These are phyloP conservation scores for Nemania serpens DNA, from an alignment of 2,329 filamentous ascomycete genomes.

Conservation along the genomic window DNA sequence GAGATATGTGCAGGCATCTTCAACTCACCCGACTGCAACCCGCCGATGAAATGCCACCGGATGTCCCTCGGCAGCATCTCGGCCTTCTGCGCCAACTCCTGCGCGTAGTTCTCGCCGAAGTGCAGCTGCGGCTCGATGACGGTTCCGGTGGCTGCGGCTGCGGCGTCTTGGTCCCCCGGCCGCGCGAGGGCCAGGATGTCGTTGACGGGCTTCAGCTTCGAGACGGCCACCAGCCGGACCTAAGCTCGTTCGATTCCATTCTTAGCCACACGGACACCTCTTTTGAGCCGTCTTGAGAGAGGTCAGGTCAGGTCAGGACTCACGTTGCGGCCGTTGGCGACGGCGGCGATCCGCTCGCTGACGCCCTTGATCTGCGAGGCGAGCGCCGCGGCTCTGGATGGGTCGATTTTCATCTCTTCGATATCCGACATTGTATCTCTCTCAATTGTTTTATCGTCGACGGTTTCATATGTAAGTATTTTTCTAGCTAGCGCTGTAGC, in stretches of 20 bases:
- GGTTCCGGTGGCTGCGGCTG: too few relatives aligned
- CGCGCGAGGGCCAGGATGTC: slow-evolving; percentile 83
- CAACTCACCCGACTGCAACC: slow-evolving; percentile 72
- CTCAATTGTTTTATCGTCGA: too few relatives aligned
- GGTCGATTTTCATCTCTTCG: slow-evolving; percentile 65
- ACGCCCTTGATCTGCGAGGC: slow-evolving; percentile 66
- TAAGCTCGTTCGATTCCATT: too few relatives aligned
- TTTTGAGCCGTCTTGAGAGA: too few relatives aligned
- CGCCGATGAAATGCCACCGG: slow-evolving; percentile 96
- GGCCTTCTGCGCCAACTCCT: slow-evolving; percentile 88
- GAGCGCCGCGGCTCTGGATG: slow-evolving; percentile 65
- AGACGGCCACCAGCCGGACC: slow-evolving; percentile 90
- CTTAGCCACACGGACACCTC: too few relatives aligned
- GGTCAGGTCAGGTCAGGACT: too few relatives aligned
- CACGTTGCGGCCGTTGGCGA: slow-evolving; percentile 59
- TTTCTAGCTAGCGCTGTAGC: too few relatives aligned
- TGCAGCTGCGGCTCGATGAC: slow-evolving; percentile 64
- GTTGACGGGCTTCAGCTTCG: slow-evolving; percentile 91
- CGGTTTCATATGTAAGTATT: too few relatives aligned
- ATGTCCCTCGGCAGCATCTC: slow-evolving; percentile 75
- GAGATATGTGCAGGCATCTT: neutral
- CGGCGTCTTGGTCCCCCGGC: slow-evolving; percentile 54
- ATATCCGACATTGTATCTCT: slow-evolving; percentile 49
- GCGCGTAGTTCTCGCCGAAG: slow-evolving; percentile 96
- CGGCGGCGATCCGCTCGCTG: slow-evolving; percentile 59